Evolutionary conservation across 805 yeast genomes (phyloP).

Genomic region (Saccharomycopsis sp.): DNA sequence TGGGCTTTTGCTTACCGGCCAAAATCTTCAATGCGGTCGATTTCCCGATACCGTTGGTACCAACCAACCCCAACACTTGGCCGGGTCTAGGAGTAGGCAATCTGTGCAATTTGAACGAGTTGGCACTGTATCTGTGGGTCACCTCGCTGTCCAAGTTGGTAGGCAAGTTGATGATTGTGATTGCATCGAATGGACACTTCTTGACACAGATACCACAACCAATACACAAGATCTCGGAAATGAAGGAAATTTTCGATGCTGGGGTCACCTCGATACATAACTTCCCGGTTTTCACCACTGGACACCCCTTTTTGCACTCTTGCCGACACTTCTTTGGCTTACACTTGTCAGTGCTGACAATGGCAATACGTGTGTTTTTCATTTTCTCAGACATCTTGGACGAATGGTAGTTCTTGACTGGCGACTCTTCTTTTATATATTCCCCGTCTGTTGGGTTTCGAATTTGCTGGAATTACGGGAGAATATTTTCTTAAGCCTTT

Average conservation of each 20-base stretch:
- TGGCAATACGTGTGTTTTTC: slow-evolving; percentile 81
- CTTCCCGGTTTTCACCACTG: slow-evolving; percentile 96
- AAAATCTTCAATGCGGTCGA: slow-evolving; percentile 94
- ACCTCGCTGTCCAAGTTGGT: slow-evolving; percentile 89
- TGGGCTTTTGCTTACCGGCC: slow-evolving; percentile 97
- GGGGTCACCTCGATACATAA: slow-evolving; percentile 96
- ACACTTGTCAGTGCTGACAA: slow-evolving; percentile 89
- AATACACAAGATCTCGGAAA: slow-evolving; percentile 89
- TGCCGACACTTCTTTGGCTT: slow-evolving; percentile 98
- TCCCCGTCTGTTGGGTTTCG: too few species aligned
- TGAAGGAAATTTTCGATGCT: slow-evolving; percentile 84
- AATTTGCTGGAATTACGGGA: too few species aligned
- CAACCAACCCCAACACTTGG: slow-evolving; percentile 95
- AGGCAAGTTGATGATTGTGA: slow-evolving; percentile 91
- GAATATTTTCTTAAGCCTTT: neutral
- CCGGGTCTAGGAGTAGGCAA: slow-evolving; percentile 99
- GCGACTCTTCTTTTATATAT: too few species aligned
- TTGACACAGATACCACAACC: slow-evolving; percentile 99
- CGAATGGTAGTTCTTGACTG: too few species aligned
- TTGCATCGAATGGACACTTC: slow-evolving; percentile 97
- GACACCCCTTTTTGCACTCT: slow-evolving; percentile 95
- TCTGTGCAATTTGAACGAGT: slow-evolving; percentile 94
- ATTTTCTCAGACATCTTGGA: slow-evolving; percentile 20
- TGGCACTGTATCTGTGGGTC: slow-evolving; percentile 96
- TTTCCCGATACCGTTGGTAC: slow-evolving; percentile 99